Conservation (phyloP, 208 protist species). For the Borovskyia barvae region DNA sequence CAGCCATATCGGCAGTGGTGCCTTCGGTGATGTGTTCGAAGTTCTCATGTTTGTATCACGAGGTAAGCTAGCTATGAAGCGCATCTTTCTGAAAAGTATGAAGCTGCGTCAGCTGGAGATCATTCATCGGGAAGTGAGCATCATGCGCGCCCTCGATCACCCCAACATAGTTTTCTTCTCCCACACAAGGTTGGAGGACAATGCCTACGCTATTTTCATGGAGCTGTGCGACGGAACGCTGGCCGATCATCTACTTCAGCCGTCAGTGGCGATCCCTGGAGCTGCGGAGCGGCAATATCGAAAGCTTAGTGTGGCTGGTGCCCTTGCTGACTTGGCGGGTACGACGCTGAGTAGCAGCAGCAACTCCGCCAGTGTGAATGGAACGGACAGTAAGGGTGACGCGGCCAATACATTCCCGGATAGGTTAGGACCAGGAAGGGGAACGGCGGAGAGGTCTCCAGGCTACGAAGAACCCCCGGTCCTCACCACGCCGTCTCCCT, state of each 20-base stretch:
- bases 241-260: slow-evolving; percentile 28
- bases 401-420: not conserved
- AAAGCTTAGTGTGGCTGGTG: not conserved
- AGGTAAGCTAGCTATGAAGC: slow-evolving; percentile 83
- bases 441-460: not conserved
- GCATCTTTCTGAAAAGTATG: slow-evolving; percentile 62
- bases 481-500: not conserved
- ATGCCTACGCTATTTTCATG: slow-evolving; percentile 81
- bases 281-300: slow-evolving; percentile 9
- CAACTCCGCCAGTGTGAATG: slow-evolving; percentile 4
- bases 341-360: slow-evolving; percentile 11
- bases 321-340: not conserved
- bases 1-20: slow-evolving; percentile 58
- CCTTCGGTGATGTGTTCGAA: slow-evolving; percentile 80
- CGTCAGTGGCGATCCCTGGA: slow-evolving; percentile 13
- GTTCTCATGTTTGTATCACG: slow-evolving; percentile 61
- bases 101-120: slow-evolving; percentile 54
- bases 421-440: not conserved
- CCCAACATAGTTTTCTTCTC: slow-evolving; percentile 76
- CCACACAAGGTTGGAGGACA: slow-evolving; percentile 62
- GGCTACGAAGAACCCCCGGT: not conserved
- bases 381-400: slow-evolving; percentile 3
- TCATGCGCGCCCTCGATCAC: slow-evolving; percentile 74
- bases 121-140: slow-evolving; percentile 72
- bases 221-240: slow-evolving; percentile 71